These are phyloP conservation scores for Tremella yokohamensis DNA, from an alignment of 768 basidiomycete species.

Conservation along the genomic window DNA sequence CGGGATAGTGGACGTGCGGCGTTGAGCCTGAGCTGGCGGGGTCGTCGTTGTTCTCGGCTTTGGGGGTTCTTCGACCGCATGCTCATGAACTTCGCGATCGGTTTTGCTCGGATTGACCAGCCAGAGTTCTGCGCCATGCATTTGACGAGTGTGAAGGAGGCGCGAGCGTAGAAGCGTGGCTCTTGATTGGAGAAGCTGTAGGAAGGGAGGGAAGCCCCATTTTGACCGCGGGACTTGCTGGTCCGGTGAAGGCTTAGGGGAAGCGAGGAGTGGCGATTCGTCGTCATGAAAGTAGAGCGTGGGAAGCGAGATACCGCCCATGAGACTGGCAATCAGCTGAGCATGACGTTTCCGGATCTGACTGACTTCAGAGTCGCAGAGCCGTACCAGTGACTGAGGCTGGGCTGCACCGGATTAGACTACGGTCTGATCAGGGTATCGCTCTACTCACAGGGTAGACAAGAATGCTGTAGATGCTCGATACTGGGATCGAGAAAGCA, in stretches of 20 bases:
- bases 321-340: slow-evolving; percentile 23
- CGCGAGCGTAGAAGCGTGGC: slow-evolving; percentile 78
- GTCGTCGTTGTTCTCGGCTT: slow-evolving; percentile 15
- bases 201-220: slow-evolving; percentile 85
- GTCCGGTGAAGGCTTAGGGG: slow-evolving; percentile 12
- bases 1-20: slow-evolving; percentile 10
- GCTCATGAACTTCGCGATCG: slow-evolving; percentile 90
- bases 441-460: slow-evolving; percentile 74
- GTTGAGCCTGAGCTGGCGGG: slow-evolving; percentile 9
- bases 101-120: slow-evolving; percentile 85
- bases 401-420: slow-evolving; percentile 31
- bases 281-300: slow-evolving; percentile 96
- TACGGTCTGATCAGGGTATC: not conserved
- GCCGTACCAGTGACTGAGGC: slow-evolving; percentile 38
- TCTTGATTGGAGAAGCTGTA: slow-evolving; percentile 70
- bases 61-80: slow-evolving; percentile 32
- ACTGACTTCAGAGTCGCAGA: slow-evolving; percentile 64
- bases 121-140: slow-evolving; percentile 70
- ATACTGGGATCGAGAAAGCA: slow-evolving; percentile 89
- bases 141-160: slow-evolving; percentile 51
- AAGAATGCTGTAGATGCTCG: slow-evolving; percentile 82
- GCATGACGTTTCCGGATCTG: not conserved
- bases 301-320: slow-evolving; percentile 61
- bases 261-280: slow-evolving; percentile 62
- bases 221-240: slow-evolving; percentile 24